Conservation (phyloP, 768 basidiomycete species). For the Serendipita sp. region DNA sequence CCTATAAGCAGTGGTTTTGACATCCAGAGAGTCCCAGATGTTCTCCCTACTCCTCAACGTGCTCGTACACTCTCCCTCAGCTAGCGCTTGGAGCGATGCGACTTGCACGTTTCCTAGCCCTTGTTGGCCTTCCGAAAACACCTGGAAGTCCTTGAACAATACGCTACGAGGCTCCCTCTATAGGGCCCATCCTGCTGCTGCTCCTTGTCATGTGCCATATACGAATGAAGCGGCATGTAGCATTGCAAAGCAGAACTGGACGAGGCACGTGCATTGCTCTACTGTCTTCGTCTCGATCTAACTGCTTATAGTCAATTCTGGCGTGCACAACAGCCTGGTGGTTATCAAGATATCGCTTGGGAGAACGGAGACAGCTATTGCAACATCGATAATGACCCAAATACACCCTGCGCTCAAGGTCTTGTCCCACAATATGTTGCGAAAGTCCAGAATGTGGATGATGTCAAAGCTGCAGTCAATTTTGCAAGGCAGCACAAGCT, state of each 20-base stretch:
- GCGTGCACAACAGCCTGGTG: not conserved
- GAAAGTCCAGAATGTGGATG: not conserved
- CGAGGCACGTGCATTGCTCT: not conserved
- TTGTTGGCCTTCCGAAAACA: not conserved
- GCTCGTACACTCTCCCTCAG: not conserved
- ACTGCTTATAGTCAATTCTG: not conserved
- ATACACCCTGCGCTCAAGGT: no score
- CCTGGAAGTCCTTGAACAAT: not conserved
- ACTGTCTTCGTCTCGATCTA: not conserved
- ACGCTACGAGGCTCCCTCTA: not conserved
- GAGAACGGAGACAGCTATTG: slow-evolving; percentile 1
- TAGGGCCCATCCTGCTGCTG: not conserved
- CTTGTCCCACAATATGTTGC: no score
- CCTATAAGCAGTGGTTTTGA: no score
- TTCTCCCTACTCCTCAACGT: not conserved
- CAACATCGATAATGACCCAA: not conserved
- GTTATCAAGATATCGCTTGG: not conserved
- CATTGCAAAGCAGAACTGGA: slow-evolving; percentile 2
- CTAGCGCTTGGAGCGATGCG: not conserved
- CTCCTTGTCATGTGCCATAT: not conserved
- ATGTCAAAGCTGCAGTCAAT: not conserved
- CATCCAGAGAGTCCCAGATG: not conserved
- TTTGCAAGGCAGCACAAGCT: slow-evolving; percentile 9
- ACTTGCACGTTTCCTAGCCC: not conserved
- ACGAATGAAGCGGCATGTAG: not conserved